Percentiles rank a stretch among this genome's conserved stretches.
These are phyloP conservation scores for Spergularia azorica DNA, from an alignment of 179 eudicot species.

Conservation along the genomic window DNA sequence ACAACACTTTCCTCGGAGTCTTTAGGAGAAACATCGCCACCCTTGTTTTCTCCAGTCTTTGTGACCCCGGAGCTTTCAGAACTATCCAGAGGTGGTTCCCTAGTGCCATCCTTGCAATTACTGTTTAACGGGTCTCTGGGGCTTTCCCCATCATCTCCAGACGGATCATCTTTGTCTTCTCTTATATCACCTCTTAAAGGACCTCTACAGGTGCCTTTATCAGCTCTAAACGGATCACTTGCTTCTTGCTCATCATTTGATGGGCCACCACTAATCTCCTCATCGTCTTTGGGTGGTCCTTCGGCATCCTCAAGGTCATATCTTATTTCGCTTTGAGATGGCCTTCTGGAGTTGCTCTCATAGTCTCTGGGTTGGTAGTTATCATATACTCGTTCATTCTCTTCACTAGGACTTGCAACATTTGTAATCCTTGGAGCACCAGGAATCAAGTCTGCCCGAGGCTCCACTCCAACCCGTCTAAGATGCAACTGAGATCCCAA, in stretches of 20 bases:
- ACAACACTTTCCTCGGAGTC: slow-evolving; percentile 34
- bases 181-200: slow-evolving; percentile 32
- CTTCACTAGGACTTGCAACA: slow-evolving; percentile 41
- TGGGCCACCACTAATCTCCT: slow-evolving; percentile 1
- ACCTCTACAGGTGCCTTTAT: slow-evolving; percentile 33
- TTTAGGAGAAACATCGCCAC: slow-evolving; percentile 18
- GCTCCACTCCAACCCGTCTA: slow-evolving; percentile 91
- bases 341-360: slow-evolving; percentile 31
- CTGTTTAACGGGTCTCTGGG: slow-evolving; percentile 23
- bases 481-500: slow-evolving; percentile 71
- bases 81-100: slow-evolving; percentile 36
- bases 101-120: background rate
- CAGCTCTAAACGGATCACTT: slow-evolving; percentile 25
- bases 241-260: slow-evolving; percentile 32
- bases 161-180: slow-evolving; percentile 36
- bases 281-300: slow-evolving; percentile 29
- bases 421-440: slow-evolving; percentile 44
- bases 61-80: slow-evolving; percentile 34
- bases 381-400: slow-evolving; percentile 19
- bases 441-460: slow-evolving; percentile 68
- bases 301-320: slow-evolving; percentile 32
- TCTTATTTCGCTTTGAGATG: slow-evolving; percentile 25
- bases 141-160: slow-evolving; percentile 29
- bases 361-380: slow-evolving; percentile 13
- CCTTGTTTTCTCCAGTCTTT: slow-evolving; percentile 17